Base-by-base conservation (phyloP, 1,284 basidiomycete genomes). In the Ganoderma boninense region DNA sequence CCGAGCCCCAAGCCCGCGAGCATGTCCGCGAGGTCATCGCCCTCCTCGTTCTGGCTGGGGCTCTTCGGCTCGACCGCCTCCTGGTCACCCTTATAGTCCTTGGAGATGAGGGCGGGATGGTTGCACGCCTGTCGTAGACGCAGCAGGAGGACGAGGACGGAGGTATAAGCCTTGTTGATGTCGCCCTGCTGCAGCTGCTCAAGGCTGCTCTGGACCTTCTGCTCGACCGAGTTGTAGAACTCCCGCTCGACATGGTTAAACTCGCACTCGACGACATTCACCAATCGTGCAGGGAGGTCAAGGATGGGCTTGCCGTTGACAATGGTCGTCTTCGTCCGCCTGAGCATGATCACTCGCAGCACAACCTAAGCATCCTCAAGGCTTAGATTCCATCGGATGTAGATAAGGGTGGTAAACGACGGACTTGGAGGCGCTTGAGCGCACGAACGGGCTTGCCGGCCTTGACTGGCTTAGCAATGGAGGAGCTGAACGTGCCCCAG, bases 111-210 rank as follows among this genome's bases (percentile, higher is more conserved):
- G 0, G 89, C 86, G 0, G 96, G 96, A 77, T 98, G 97, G 75
- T 95, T 93, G 79, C 96, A 97, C 0, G 96, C 96, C 97, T 98
- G 97, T 29, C 97, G 89, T 38, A 98, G 85, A 42, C 97, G 87
- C 64, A 98, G 87, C 67, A 98, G 86, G 71, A 98, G 83, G 4
- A 96, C 87, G 74, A 99, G 85, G 6, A 97, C 91, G n/a, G 90
- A 90, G 0, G 95, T 97, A 79, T 97, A 97, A 68, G 90, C 92
- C 68, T 86, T 87, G 75, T 88, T 87, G 20, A 86, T 84, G 16
- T 86, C 77, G 75, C 88, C 81, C 69, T 84, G 84, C 78, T 94
- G 85, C 64, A 95, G 86, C 78, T 91, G 92, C 78, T 94, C 89
- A 67, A 98, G 89, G 0, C 89, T 90, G 20, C 87, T 81, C 40